These are phyloP conservation scores for Verticillium isaacii DNA, from an alignment of 2,329 filamentous ascomycete genomes.

Conservation along the genomic window DNA sequence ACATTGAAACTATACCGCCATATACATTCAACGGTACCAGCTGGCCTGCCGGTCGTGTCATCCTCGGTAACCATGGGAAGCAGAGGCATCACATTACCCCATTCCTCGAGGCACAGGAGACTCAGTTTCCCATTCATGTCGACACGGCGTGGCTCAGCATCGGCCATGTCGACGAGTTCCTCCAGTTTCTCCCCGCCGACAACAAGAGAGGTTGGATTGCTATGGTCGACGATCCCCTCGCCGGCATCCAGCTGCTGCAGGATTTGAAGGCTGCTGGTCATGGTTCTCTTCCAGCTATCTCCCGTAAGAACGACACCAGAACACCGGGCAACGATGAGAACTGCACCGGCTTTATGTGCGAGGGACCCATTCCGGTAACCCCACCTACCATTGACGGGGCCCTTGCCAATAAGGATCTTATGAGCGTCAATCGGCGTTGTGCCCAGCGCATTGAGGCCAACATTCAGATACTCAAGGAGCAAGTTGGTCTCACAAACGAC, in stretches of 20 bases:
- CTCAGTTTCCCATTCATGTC: constrained; percentile 27
- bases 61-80: neutral
- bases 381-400: constrained; percentile 5
- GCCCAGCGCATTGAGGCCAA: constrained; percentile 1
- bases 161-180: constrained; percentile 26
- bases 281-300: constrained; percentile 7
- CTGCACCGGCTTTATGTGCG: too few relatives aligned
- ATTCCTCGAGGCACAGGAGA: constrained; percentile 6
- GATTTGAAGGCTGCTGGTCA: constrained; percentile 15
- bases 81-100: neutral
- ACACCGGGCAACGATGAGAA: too few relatives aligned
- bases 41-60: neutral
- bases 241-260: constrained; percentile 17
- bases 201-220: constrained; percentile 13
- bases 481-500: constrained; percentile 13
- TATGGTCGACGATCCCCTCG: constrained; percentile 13
- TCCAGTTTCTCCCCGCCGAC: constrained; percentile 21
- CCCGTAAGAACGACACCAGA: neutral
- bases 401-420: constrained; percentile 6
- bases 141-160: constrained; percentile 24
- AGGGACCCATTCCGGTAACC: too few relatives aligned
- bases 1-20: constrained; percentile 33
- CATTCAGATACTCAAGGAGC: constrained; percentile 7
- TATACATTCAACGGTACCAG: constrained; percentile 1
- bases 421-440: neutral